Conservation (phyloP, 1,139 yeast species). For the Pichia sp. region DNA sequence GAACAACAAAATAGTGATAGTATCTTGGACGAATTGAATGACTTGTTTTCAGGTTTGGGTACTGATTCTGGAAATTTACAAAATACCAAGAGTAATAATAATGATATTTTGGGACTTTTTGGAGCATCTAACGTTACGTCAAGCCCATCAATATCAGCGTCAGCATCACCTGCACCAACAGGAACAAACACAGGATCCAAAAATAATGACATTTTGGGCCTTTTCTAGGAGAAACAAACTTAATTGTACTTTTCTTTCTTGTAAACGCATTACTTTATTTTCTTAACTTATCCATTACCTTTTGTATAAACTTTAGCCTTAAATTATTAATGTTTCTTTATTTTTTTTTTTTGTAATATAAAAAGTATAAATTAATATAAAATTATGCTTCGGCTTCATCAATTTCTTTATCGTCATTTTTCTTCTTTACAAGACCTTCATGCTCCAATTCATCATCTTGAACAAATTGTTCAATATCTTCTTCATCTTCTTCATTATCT, state of each 20-base stretch:
- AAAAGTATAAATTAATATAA: not conserved
- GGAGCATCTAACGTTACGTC: constrained; percentile 1
- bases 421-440: constrained; percentile 10
- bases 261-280: not conserved
- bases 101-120: constrained; percentile 6
- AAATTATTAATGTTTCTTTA: not conserved
- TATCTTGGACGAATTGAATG: constrained; percentile 62
- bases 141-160: not conserved
- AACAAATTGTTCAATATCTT: constrained; percentile 19
- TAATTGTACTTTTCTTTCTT: not conserved
- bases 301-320: no score
- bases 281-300: no score
- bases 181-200: not conserved
- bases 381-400: constrained; percentile 17
- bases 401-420: constrained; percentile 18
- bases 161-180: constrained; percentile 1
- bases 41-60: constrained; percentile 44
- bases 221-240: constrained; percentile 28
- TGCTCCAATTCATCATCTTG: constrained; percentile 18
- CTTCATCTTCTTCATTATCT: constrained; percentile 15
- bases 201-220: constrained; percentile 38
- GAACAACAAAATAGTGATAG: constrained; percentile 20
- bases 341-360: constrained; percentile 1
- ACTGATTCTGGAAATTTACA: constrained; percentile 1
- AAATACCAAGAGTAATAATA: not conserved